Evolutionary conservation across 495 filamentous ascomycete genomes (phyloP).

Genomic region (Penicillium malachiteum): DNA sequence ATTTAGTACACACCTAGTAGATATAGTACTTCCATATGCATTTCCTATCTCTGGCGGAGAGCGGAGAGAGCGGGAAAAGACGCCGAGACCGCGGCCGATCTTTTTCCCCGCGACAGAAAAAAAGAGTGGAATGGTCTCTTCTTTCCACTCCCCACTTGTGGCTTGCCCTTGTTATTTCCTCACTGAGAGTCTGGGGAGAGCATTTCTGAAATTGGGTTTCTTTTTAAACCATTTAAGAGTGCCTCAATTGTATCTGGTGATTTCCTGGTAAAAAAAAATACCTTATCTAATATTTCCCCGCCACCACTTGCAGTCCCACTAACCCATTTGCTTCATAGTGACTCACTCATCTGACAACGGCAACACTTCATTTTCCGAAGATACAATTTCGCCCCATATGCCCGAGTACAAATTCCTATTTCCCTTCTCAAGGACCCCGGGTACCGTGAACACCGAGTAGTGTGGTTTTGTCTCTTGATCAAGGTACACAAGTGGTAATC

Average conservation of each 20-base stretch:
- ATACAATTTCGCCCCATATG: conserved; percentile 1
- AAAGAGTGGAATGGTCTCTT: not conserved
- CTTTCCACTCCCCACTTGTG: conserved; percentile 4
- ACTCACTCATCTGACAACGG: conserved; percentile 6
- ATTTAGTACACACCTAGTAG: not conserved
- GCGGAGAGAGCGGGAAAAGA: conserved; percentile 15
- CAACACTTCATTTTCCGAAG: not conserved
- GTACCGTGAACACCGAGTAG: conserved; percentile 47
- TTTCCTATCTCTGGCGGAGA: conserved; percentile 8
- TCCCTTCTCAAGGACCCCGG: conserved; percentile 24
- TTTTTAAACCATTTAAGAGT: too few species aligned
- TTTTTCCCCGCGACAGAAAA: conserved; percentile 22
- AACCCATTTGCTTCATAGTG: conserved; percentile 20
- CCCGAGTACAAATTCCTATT: conserved; percentile 33
- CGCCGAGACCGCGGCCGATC: conserved; percentile 15
- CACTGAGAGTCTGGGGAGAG: not conserved
- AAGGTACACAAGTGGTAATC: conserved; percentile 44
- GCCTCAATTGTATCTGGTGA: not conserved
- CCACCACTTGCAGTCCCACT: conserved; percentile 2
- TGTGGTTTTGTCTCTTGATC: conserved; percentile 45
- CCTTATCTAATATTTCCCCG: not conserved
- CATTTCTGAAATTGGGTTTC: not conserved
- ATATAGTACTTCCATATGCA: not conserved
- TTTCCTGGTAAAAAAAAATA: conserved; percentile 5
- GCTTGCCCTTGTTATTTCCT: not conserved